Percentiles rank a stretch among this genome's conserved stretches.
Evolutionary conservation across 225 moss, liverwort and hornwort genomes (phyloP).

Genomic region (Neckera pumila): DNA sequence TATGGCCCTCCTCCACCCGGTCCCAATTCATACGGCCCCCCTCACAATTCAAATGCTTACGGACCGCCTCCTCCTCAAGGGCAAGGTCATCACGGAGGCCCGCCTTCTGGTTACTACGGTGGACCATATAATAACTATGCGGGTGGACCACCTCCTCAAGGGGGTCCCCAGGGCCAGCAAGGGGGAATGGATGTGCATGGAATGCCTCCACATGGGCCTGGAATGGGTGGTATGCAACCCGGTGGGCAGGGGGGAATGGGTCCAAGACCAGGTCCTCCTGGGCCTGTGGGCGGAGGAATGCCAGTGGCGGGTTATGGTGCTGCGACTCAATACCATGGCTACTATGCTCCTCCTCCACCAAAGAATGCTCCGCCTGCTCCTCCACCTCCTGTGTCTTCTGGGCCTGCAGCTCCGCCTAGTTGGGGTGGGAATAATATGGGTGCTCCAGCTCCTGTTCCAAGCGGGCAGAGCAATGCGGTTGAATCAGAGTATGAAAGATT

Average conservation of each 20-base stretch:
- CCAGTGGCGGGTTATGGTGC: conserved; percentile 59
- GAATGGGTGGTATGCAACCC: conserved; percentile 64
- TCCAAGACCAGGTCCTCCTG: conserved; percentile 58
- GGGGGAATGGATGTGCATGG: conserved; percentile 60
- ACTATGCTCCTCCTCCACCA: conserved; percentile 83
- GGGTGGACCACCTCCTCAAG: conserved; percentile 65
- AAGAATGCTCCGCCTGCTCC: conserved; percentile 73
- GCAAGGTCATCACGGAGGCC: conserved; percentile 56
- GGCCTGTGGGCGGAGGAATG: conserved; percentile 48
- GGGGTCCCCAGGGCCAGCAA: conserved; percentile 50
- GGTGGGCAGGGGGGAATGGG: conserved; percentile 46
- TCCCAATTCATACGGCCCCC: conserved; percentile 48
- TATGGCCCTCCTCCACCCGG: conserved; percentile 76
- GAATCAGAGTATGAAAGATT: conserved; percentile 98
- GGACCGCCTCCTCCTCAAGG: conserved; percentile 69
- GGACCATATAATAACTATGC: conserved; percentile 69
- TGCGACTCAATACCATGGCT: conserved; percentile 67
- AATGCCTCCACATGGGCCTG: conserved; percentile 60
- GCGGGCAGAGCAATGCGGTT: conserved; percentile 75
- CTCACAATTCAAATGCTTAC: conserved; percentile 39
- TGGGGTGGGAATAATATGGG: conserved; percentile 61
- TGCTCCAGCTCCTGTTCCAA: conserved; percentile 26
- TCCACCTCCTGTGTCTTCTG: conserved; percentile 65
- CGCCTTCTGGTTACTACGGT: conserved; percentile 51
- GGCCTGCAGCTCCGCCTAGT: conserved; percentile 50